A percentile compares a stretch with the other conserved stretches of the same genome.
These are phyloP conservation scores for Alternaria metachromatica DNA, from an alignment of 2,329 filamentous ascomycete genomes.

Conservation along the genomic window DNA sequence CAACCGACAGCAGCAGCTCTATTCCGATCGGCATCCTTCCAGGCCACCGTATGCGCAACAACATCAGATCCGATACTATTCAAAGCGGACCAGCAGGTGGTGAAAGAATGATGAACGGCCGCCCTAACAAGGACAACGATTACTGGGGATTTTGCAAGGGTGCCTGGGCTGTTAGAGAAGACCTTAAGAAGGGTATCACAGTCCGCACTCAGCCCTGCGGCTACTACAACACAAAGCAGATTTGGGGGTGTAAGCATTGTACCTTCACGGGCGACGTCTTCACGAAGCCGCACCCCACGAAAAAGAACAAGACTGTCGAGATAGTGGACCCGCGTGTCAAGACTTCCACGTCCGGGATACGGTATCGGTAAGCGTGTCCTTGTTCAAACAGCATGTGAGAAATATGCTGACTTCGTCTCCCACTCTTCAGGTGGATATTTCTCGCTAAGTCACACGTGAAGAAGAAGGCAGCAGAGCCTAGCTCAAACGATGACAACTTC, in stretches of 20 bases:
- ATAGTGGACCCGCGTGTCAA: slow-evolving; percentile 40
- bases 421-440: slow-evolving; percentile 38
- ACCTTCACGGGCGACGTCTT: slow-evolving; percentile 43
- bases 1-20: slow-evolving; percentile 25
- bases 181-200: slow-evolving; percentile 40
- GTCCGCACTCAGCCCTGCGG: slow-evolving; percentile 42
- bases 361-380: slow-evolving; percentile 27
- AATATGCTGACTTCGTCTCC: background rate
- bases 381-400: background rate
- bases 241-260: slow-evolving; percentile 47
- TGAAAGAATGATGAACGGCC: slow-evolving; percentile 42
- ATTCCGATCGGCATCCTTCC: slow-evolving; percentile 20
- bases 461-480: slow-evolving; percentile 17
- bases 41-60: slow-evolving; percentile 9
- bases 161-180: slow-evolving; percentile 46
- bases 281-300: slow-evolving; percentile 26
- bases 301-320: slow-evolving; percentile 37
- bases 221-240: slow-evolving; percentile 42
- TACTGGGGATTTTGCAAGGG: slow-evolving; percentile 54
- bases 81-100: slow-evolving; percentile 20
- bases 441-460: slow-evolving; percentile 47
- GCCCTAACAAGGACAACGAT: slow-evolving; percentile 49
- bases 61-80: slow-evolving; percentile 28
- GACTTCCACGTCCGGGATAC: slow-evolving; percentile 34
- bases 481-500: slow-evolving; percentile 31